phyloP scores from a whole-genome alignment of 306 rosid species.

The Sicyos baderoa region DNA sequence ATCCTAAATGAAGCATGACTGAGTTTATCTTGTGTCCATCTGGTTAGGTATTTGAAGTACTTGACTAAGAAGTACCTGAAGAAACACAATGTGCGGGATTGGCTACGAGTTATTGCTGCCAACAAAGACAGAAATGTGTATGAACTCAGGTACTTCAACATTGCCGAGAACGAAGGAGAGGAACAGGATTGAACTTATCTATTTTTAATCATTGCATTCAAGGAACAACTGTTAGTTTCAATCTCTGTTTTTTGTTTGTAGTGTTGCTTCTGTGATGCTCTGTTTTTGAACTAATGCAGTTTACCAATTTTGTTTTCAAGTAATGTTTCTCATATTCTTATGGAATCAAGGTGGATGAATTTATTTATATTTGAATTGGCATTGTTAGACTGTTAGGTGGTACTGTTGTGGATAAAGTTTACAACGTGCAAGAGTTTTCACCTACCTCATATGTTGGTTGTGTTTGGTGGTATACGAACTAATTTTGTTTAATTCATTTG shows the following conservation, averaged over 20 bases:
- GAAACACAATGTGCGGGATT: slow-evolving; percentile 55
- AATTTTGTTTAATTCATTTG: too few relatives aligned
- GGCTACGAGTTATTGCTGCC: slow-evolving; percentile 54
- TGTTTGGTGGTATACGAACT: too few relatives aligned
- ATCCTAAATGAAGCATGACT: background rate
- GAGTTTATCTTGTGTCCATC: background rate
- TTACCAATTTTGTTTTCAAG: slow-evolving; percentile 15
- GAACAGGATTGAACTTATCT: slow-evolving; percentile 37
- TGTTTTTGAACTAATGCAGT: slow-evolving; percentile 7
- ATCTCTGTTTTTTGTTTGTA: background rate
- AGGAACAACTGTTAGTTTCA: background rate
- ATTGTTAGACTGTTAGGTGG: background rate
- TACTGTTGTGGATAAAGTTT: background rate
- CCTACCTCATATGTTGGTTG: too few relatives aligned
- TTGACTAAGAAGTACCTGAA: slow-evolving; percentile 48
- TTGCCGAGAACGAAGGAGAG: slow-evolving; percentile 54
- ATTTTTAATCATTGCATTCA: slow-evolving; percentile 11
- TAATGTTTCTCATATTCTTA: background rate
- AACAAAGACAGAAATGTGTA: slow-evolving; percentile 53
- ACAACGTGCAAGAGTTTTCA: too few relatives aligned
- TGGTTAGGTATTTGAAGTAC: slow-evolving; percentile 46
- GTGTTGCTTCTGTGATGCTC: slow-evolving; percentile 15
- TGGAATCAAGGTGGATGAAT: background rate
- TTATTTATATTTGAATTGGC: background rate
- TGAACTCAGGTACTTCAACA: slow-evolving; percentile 57